Conservation (phyloP, 225 moss, liverwort and hornwort species). For the Asterella californica region DNA sequence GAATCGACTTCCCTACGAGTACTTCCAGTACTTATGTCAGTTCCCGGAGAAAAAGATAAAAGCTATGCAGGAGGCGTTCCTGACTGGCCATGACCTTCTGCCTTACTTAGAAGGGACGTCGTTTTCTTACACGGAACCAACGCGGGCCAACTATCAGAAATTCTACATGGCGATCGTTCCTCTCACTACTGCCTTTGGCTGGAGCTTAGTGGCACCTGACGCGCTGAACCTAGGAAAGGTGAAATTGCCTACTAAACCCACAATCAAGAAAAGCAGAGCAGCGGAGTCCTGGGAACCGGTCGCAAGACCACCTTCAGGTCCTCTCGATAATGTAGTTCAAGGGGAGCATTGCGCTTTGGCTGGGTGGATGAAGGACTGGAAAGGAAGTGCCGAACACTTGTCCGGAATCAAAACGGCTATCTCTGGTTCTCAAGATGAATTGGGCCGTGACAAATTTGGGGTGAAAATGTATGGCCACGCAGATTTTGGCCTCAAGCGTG, state of each 20-base stretch:
- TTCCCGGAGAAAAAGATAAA: constrained; percentile 36
- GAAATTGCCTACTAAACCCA: background rate
- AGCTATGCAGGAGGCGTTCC: constrained; percentile 37
- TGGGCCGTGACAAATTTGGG: constrained; percentile 43
- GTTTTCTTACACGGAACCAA: constrained; percentile 10
- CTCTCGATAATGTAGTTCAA: constrained; percentile 35
- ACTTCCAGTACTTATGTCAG: constrained; percentile 29
- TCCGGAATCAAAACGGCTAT: constrained; percentile 42
- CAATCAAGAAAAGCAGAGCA: background rate
- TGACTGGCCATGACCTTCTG: constrained; percentile 37
- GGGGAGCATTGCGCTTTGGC: constrained; percentile 35
- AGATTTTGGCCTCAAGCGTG: constrained; percentile 61
- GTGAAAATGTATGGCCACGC: constrained; percentile 46
- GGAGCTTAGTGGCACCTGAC: constrained; percentile 45
- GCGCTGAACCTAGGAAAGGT: constrained; percentile 27
- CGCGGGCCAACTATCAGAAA: background rate
- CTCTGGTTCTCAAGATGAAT: constrained; percentile 35
- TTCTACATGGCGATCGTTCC: background rate
- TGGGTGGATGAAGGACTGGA: constrained; percentile 52
- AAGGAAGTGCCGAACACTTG: constrained; percentile 42
- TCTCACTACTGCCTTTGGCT: constrained; percentile 41
- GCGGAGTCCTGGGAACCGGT: background rate
- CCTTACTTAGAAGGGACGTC: constrained; percentile 12
- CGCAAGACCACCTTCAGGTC: constrained; percentile 21
- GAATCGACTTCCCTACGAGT: constrained; percentile 18